phyloP scores from a whole-genome alignment of 169 alveolate species.

The Plasmodium chabaudi region DNA sequence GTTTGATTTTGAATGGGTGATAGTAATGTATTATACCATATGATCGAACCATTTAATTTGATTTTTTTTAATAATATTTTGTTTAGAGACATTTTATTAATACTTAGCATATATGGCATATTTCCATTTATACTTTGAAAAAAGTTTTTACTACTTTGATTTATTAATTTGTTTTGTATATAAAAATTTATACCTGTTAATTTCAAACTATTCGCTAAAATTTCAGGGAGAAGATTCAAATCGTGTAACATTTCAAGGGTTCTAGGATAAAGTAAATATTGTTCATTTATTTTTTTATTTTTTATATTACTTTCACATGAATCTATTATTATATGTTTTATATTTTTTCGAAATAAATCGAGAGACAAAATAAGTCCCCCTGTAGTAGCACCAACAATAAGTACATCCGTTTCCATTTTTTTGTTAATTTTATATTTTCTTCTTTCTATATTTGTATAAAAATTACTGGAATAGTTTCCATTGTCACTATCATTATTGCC shows the following conservation, averaged over 20 bases:
- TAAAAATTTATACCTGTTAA: slow-evolving; percentile 37
- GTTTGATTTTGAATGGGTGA: not conserved
- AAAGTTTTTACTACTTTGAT: slow-evolving; percentile 26
- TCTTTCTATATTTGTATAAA: slow-evolving; percentile 4
- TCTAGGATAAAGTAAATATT: slow-evolving; percentile 49
- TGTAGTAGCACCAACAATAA: slow-evolving; percentile 33
- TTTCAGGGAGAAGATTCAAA: slow-evolving; percentile 21
- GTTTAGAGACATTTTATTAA: slow-evolving; percentile 17
- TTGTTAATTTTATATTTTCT: not conserved
- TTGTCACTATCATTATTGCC: not conserved
- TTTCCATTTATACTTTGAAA: slow-evolving; percentile 31
- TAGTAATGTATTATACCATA: slow-evolving; percentile 9
- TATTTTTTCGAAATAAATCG: slow-evolving; percentile 29
- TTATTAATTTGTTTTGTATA: slow-evolving; percentile 23
- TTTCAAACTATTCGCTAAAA: slow-evolving; percentile 22
- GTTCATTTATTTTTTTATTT: slow-evolving; percentile 19
- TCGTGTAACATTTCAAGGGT: slow-evolving; percentile 46
- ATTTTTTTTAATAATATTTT: slow-evolving; percentile 15
- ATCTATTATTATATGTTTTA: slow-evolving; percentile 22
- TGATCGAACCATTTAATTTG: not conserved
- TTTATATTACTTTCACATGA: slow-evolving; percentile 3
- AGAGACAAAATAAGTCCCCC: slow-evolving; percentile 32
- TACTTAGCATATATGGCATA: slow-evolving; percentile 52
- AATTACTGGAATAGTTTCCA: not conserved
- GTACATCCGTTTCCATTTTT: slow-evolving; percentile 38